Evolutionary conservation across 768 basidiomycete genomes (phyloP).

Genomic region (Leccinum variicolor): DNA sequence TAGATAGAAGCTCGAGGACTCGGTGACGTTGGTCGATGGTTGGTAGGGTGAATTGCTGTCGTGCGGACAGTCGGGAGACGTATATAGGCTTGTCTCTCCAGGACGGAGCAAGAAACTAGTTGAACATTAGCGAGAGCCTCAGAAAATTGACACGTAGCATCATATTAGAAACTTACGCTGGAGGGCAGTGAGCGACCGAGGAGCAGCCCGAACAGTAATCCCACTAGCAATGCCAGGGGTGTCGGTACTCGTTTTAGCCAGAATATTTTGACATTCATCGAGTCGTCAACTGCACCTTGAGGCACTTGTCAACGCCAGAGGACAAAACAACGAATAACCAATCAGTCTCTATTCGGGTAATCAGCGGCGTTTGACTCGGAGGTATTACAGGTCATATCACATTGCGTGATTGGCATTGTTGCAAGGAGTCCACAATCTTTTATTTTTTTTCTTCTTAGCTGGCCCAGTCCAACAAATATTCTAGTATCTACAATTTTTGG

Average conservation of each 20-base stretch:
- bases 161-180: slow-evolving; percentile 22
- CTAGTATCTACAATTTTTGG: too few species aligned
- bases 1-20: slow-evolving; percentile 82
- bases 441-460: too few species aligned
- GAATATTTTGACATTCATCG: slow-evolving; percentile 26
- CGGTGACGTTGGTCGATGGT: slow-evolving; percentile 81
- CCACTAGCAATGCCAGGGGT: slow-evolving; percentile 54
- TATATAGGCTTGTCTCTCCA: slow-evolving; percentile 57
- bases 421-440: too few species aligned
- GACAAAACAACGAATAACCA: not conserved
- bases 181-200: slow-evolving; percentile 48
- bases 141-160: not conserved
- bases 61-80: slow-evolving; percentile 47
- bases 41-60: slow-evolving; percentile 69
- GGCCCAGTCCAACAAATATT: too few species aligned
- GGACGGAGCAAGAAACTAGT: slow-evolving; percentile 30
- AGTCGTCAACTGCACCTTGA: not conserved
- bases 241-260: slow-evolving; percentile 49
- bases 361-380: not conserved
- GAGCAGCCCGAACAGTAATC: slow-evolving; percentile 58
- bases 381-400: not conserved
- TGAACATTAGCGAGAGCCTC: not conserved
- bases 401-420: too few species aligned
- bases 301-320: not conserved
- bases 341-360: not conserved